A percentile compares a stretch with the other conserved stretches of the same genome.
phyloP scores from a whole-genome alignment of 1,284 basidiomycete genomes.

The Malassezia japonica region DNA sequence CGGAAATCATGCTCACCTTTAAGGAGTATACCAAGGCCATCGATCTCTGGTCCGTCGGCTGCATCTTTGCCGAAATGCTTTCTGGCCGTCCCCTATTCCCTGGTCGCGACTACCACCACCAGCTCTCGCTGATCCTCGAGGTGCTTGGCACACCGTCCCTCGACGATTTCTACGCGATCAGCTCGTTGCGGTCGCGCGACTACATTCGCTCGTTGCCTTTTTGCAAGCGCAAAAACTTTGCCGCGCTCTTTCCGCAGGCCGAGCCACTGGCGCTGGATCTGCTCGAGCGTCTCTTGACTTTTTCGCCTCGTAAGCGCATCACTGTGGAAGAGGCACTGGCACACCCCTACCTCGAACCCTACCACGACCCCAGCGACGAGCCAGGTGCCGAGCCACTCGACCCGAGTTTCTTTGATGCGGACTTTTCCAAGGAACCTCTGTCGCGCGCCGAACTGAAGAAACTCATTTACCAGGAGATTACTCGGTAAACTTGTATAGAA shows the following conservation, averaged over 20 bases:
- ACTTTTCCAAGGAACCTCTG: conserved; percentile 50
- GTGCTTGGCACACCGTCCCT: conserved; percentile 56
- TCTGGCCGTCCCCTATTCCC: conserved; percentile 82
- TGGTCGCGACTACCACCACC: conserved; percentile 54
- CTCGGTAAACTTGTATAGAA: conserved; percentile 4
- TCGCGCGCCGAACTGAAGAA: conserved; percentile 48
- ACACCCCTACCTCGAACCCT: conserved; percentile 44
- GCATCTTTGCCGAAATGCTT: conserved; percentile 86
- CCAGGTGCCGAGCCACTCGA: conserved; percentile 40
- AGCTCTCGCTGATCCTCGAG: conserved; percentile 56
- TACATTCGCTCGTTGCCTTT: conserved; percentile 89
- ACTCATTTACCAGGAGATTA: conserved; percentile 41
- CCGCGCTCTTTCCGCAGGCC: conserved; percentile 65
- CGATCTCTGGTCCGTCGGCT: conserved; percentile 75
- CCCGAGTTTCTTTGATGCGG: conserved; percentile 44
- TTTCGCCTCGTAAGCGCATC: conserved; percentile 49
- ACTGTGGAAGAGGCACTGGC: conserved; percentile 45
- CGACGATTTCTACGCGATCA: conserved; percentile 60
- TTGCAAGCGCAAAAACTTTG: conserved; percentile 71
- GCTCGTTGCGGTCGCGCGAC: conserved; percentile 70
- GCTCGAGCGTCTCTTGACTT: conserved; percentile 73
- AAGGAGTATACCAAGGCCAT: conserved; percentile 49
- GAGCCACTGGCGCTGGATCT: conserved; percentile 60
- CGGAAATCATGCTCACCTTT: conserved; percentile 48
- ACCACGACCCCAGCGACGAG: conserved; percentile 47